phyloP scores from a whole-genome alignment of 2,329 filamentous ascomycete genomes.

The Triangularia setosa region DNA sequence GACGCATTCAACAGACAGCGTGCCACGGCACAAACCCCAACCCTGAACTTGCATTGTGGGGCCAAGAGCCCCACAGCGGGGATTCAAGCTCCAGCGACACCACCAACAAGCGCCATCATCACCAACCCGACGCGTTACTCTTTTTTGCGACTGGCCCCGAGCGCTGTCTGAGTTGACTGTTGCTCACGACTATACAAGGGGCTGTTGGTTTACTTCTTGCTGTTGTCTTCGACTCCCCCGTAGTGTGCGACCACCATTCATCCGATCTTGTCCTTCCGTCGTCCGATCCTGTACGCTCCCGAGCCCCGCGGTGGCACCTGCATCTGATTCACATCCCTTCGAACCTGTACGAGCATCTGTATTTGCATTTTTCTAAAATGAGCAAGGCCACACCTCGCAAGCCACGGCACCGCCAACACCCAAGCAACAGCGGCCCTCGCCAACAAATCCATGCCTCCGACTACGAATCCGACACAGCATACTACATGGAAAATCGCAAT shows the following conservation, averaged over 20 bases:
- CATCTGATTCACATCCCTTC: background rate
- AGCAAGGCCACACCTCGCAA: constrained; percentile 40
- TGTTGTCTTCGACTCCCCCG: background rate
- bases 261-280: background rate
- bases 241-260: background rate
- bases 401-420: constrained; percentile 26
- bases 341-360: background rate
- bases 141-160: background rate
- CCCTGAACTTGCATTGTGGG: background rate
- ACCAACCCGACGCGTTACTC: background rate
- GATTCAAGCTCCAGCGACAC: background rate
- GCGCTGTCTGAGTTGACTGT: background rate
- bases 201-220: background rate
- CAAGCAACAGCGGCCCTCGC: constrained; percentile 21
- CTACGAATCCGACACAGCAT: constrained; percentile 63
- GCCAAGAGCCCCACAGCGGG: background rate
- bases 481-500: constrained; percentile 42
- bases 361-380: constrained; percentile 32
- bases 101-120: background rate
- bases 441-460: constrained; percentile 46
- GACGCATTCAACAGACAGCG: background rate
- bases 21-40: background rate
- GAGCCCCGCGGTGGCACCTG: background rate
- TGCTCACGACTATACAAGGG: background rate
- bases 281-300: background rate